These are phyloP conservation scores for Pichia sp. DNA, from an alignment of 1,139 yeast genomes.

Conservation along the genomic window DNA sequence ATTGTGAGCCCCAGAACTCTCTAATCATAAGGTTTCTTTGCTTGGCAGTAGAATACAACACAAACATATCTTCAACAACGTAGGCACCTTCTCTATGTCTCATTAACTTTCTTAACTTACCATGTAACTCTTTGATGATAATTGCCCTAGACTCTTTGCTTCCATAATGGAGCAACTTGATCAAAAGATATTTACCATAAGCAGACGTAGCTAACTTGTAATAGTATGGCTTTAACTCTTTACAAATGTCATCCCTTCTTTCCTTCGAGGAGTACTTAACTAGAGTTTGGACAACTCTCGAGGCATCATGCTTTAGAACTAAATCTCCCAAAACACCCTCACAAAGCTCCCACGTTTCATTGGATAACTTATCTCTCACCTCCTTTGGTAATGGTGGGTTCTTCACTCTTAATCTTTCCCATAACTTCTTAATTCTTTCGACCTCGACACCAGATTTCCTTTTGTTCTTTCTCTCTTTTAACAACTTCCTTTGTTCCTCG, in stretches of 20 bases:
- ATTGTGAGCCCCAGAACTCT: conserved; percentile 97
- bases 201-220: conserved; percentile 86
- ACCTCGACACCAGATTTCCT: conserved; percentile 85
- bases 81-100: conserved; percentile 99
- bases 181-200: conserved; percentile 86
- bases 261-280: conserved; percentile 80
- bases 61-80: conserved; percentile 89
- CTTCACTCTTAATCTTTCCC: conserved; percentile 90
- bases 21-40: conserved; percentile 89
- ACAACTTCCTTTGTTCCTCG: conserved; percentile 74
- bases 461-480: conserved; percentile 78
- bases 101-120: conserved; percentile 85
- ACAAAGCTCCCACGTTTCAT: conserved; percentile 81
- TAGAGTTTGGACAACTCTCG: conserved; percentile 91
- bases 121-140: conserved; percentile 82
- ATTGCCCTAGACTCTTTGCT: conserved; percentile 70
- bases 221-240: conserved; percentile 68
- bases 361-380: conserved; percentile 71
- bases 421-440: conserved; percentile 75
- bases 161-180: conserved; percentile 89
- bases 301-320: conserved; percentile 93
- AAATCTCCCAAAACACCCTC: conserved; percentile 76
- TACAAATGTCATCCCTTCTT: conserved; percentile 68
- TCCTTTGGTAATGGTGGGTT: conserved; percentile 77
- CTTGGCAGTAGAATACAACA: conserved; percentile 76